These are phyloP conservation scores for Trichoderma sp. DNA, from an alignment of 2,329 filamentous ascomycete species.

Conservation along the genomic window DNA sequence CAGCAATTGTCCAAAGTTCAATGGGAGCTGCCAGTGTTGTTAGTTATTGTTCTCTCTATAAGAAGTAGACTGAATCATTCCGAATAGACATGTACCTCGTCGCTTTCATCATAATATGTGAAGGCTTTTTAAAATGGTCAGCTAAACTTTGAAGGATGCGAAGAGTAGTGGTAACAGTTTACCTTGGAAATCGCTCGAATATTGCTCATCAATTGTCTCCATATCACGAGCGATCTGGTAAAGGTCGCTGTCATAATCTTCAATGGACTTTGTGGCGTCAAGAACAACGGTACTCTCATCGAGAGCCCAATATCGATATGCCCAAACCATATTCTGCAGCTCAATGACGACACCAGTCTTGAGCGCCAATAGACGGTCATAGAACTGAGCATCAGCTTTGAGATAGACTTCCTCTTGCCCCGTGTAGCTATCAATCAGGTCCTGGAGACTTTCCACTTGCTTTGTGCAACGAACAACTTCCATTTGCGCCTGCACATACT, in stretches of 20 bases:
- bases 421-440: neutral
- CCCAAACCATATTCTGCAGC: neutral
- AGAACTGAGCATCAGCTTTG: neutral
- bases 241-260: neutral
- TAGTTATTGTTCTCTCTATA: neutral
- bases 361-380: neutral
- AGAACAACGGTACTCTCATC: neutral
- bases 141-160: neutral
- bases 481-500: neutral
- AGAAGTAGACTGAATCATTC: too few species aligned
- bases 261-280: neutral
- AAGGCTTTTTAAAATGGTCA: neutral
- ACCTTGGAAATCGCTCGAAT: neutral
- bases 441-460: neutral
- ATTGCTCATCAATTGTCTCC: neutral
- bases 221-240: neutral
- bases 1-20: neutral
- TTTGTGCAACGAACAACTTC: neutral
- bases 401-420: neutral
- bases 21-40: neutral
- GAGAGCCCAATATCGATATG: neutral
- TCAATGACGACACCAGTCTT: neutral
- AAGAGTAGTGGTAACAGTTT: neutral
- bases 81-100: neutral
- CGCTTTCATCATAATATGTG: neutral